These are phyloP conservation scores for Rhodomyrtus tomentosa DNA, from an alignment of 345 rosid genomes.

Conservation along the genomic window DNA sequence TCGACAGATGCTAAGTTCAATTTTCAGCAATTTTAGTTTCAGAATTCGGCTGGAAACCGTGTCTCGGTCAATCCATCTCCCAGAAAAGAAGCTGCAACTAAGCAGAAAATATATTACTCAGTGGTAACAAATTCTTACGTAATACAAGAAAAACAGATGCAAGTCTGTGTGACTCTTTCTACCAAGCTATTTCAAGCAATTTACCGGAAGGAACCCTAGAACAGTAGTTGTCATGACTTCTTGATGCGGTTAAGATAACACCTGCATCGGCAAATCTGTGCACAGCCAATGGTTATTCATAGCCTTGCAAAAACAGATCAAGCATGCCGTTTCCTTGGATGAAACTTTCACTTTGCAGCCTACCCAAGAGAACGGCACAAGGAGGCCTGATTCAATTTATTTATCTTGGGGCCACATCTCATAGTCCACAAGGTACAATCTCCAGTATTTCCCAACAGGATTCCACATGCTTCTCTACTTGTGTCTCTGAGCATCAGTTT, in stretches of 20 bases:
- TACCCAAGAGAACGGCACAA: neutral
- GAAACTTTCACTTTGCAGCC: neutral
- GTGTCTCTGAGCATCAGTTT: neutral
- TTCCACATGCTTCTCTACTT: neutral
- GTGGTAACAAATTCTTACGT: neutral
- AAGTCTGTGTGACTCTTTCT: neutral
- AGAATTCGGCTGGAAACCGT: neutral
- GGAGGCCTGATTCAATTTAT: neutral
- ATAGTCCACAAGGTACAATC: neutral
- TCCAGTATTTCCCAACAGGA: neutral
- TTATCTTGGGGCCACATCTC: neutral
- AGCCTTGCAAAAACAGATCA: neutral
- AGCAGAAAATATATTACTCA: neutral
- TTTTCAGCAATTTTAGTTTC: neutral
- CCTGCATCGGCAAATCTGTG: neutral
- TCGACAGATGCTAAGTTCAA: neutral
- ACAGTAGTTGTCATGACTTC: neutral
- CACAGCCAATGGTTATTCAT: neutral
- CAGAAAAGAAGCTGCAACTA: neutral
- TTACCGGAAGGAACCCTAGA: neutral
- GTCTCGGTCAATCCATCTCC: neutral
- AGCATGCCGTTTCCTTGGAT: neutral
- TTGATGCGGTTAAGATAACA: neutral
- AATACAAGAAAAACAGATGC: neutral
- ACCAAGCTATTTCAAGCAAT: neutral